A percentile compares a stretch with the other conserved stretches of the same genome.
phyloP scores from a whole-genome alignment of 2,329 filamentous ascomycete genomes.

The Hymenoscyphus linearis region DNA sequence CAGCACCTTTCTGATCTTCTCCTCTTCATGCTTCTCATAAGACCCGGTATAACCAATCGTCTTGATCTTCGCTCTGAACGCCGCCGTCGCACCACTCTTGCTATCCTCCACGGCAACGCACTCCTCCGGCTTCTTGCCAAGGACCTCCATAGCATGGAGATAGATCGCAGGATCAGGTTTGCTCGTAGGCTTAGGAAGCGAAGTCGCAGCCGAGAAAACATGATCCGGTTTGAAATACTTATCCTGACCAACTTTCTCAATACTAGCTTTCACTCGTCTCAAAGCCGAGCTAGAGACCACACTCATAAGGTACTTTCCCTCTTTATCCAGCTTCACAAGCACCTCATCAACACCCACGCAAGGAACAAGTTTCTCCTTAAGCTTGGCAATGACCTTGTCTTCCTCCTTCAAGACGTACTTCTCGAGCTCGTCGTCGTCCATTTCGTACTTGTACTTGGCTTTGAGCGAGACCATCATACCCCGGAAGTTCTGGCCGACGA shows the following conservation, averaged over 20 bases:
- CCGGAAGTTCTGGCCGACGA: constrained; percentile 91
- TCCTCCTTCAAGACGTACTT: constrained; percentile 72
- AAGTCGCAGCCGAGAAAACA: constrained; percentile 78
- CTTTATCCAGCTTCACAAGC: constrained; percentile 58
- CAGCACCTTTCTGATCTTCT: constrained; percentile 60
- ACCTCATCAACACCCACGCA: constrained; percentile 64
- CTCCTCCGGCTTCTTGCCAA: constrained; percentile 67
- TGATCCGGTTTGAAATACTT: constrained; percentile 72
- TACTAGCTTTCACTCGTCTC: constrained; percentile 68
- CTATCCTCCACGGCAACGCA: constrained; percentile 82
- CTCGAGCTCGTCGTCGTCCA: constrained; percentile 64
- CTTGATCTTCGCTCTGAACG: constrained; percentile 70
- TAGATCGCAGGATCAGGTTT: constrained; percentile 93
- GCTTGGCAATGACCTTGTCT: constrained; percentile 76
- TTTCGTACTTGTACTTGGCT: constrained; percentile 67
- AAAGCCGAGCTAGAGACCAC: constrained; percentile 80
- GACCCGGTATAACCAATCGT: constrained; percentile 82
- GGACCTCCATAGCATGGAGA: constrained; percentile 66
- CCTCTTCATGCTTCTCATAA: constrained; percentile 52
- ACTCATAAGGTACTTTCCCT: constrained; percentile 64
- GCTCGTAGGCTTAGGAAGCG: constrained; percentile 71
- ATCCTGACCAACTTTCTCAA: constrained; percentile 74
- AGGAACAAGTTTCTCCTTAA: constrained; percentile 60
- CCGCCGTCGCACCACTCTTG: constrained; percentile 76
- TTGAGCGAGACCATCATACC: constrained; percentile 80